Conservation (phyloP, 495 filamentous ascomycete genomes). For the Neurospora cerealis region DNA sequence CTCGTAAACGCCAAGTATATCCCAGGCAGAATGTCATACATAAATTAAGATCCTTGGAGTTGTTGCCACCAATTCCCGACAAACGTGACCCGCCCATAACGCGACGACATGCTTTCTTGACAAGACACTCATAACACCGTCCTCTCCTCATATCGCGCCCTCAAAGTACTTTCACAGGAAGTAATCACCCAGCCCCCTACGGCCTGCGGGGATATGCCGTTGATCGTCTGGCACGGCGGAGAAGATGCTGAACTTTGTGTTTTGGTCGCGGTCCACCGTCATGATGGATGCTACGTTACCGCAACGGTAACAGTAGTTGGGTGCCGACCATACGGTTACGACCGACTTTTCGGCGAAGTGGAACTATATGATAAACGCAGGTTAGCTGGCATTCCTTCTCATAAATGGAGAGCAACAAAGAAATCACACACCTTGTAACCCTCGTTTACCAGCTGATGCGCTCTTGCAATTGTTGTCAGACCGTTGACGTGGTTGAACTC, state of each 20-base stretch:
- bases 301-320: constrained; percentile 98
- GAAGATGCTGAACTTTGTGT: constrained; percentile 90
- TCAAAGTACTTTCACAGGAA: constrained; percentile 55
- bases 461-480: constrained; percentile 85
- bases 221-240: constrained; percentile 86
- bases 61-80: background rate
- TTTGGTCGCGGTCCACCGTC: constrained; percentile 75
- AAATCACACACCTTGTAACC: constrained; percentile 71
- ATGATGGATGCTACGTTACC: constrained; percentile 97
- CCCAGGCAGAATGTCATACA: background rate
- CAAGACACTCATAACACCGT: background rate
- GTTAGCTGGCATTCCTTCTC: background rate
- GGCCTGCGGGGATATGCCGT: constrained; percentile 72
- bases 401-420: background rate
- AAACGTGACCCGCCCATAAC: background rate
- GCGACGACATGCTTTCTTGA: background rate
- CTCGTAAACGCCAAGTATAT: background rate
- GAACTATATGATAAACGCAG: constrained; percentile 43
- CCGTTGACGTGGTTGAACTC: constrained; percentile 99
- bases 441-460: constrained; percentile 95
- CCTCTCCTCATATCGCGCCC: background rate
- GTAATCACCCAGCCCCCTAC: constrained; percentile 82
- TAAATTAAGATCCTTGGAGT: background rate
- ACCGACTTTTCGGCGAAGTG: constrained; percentile 94
- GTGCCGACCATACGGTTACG: constrained; percentile 97